Evolutionary conservation across 768 basidiomycete genomes (phyloP).

Genomic region (Leccinum longicurvipes): DNA sequence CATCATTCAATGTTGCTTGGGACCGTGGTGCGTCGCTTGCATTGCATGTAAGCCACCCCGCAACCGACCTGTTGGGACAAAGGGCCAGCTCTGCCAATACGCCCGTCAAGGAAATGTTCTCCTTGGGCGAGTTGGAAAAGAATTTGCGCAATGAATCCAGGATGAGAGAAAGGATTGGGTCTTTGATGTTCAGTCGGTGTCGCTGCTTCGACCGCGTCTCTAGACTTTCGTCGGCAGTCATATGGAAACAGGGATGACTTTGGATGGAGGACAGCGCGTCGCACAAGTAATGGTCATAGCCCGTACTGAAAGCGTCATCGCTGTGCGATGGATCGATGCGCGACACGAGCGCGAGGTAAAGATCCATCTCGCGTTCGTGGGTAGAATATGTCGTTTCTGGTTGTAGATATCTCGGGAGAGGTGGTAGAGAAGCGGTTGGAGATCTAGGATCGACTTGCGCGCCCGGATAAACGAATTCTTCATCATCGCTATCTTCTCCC

Average conservation of each 20-base stretch:
- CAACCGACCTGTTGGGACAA: constrained; percentile 82
- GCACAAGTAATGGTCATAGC: constrained; percentile 78
- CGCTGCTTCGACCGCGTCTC: constrained; percentile 44
- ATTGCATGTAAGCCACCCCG: constrained; percentile 84
- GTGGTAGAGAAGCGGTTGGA: constrained; percentile 12
- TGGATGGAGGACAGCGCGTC: constrained; percentile 73
- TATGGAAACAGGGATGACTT: constrained; percentile 55
- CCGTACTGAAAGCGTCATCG: constrained; percentile 75
- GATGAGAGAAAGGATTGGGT: constrained; percentile 67
- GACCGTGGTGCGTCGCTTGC: constrained; percentile 36
- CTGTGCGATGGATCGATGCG: constrained; percentile 68
- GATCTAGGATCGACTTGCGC: constrained; percentile 19
- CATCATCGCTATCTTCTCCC: constrained; percentile 50
- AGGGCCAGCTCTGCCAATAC: constrained; percentile 74
- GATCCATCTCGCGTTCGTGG: constrained; percentile 78
- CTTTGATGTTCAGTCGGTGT: constrained; percentile 76
- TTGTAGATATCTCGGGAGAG: constrained; percentile 46
- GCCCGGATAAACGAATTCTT: constrained; percentile 43
- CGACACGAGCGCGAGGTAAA: constrained; percentile 78
- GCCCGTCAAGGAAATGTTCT: constrained; percentile 86
- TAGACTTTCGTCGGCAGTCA: constrained; percentile 41
- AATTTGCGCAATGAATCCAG: constrained; percentile 73
- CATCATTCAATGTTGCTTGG: constrained; percentile 8
- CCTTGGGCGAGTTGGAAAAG: constrained; percentile 82
- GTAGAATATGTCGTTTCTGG: constrained; percentile 76